Conservation (phyloP, 306 rosid genomes). For the Casuarina glauca region DNA sequence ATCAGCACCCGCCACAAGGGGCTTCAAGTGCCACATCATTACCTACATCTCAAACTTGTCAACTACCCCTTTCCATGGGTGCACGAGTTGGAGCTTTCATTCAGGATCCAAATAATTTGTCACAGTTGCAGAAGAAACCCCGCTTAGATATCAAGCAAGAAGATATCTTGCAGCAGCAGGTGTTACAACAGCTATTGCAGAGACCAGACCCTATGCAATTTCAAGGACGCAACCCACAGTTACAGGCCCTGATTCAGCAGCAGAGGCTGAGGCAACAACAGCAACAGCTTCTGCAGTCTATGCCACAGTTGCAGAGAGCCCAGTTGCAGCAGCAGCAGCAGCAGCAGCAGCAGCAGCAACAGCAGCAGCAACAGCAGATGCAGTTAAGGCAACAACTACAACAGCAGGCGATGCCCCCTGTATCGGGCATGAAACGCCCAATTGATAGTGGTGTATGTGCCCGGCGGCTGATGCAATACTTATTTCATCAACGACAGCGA, state of each 20-base stretch:
- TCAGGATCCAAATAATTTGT: conserved; percentile 68
- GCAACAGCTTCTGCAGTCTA: conserved; percentile 70
- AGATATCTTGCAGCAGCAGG: conserved; percentile 76
- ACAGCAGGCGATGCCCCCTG: conserved; percentile 75
- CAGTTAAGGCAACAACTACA: conserved; percentile 84
- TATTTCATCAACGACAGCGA: conserved; percentile 90
- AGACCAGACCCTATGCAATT: conserved; percentile 79
- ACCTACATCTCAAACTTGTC: conserved; percentile 61
- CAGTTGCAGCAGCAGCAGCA: conserved; percentile 61
- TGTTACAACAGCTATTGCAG: conserved; percentile 78
- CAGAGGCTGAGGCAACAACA: conserved; percentile 70
- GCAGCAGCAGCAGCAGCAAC: conserved; percentile 37
- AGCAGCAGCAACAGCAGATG: conserved; percentile 59
- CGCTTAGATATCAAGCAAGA: conserved; percentile 84
- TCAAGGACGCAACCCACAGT: conserved; percentile 72
- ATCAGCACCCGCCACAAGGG: conserved; percentile 66
- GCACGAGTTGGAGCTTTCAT: conserved; percentile 60
- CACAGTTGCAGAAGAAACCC: conserved; percentile 73
- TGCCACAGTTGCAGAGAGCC: conserved; percentile 81
- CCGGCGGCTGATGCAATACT: conserved; percentile 94
- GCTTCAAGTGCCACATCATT: conserved; percentile 68
- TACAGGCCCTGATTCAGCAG: conserved; percentile 82
- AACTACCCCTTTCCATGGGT: conserved; percentile 55
- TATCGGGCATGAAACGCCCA: conserved; percentile 65
- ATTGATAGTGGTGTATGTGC: conserved; percentile 85